Percentiles rank a stretch among this genome's conserved stretches.
Conservation (phyloP, 2,329 filamentous ascomycete genomes). For the Aspergillus cejpii region DNA sequence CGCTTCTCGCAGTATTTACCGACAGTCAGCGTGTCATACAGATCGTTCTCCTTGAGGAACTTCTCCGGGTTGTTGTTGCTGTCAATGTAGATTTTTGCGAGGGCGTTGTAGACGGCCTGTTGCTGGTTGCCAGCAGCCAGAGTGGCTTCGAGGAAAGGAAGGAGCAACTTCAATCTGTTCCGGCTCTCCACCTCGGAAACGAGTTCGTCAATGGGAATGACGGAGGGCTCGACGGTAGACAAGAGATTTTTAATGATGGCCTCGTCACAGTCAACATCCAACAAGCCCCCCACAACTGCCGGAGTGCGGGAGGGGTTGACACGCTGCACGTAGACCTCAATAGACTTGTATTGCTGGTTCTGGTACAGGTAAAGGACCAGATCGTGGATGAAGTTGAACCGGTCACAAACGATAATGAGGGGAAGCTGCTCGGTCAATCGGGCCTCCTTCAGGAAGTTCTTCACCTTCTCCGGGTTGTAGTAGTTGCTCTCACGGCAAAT, state of each 20-base stretch:
- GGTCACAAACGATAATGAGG: conserved; percentile 95
- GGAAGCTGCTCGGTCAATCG: conserved; percentile 86
- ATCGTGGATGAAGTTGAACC: conserved; percentile 98
- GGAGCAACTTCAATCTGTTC: conserved; percentile 87
- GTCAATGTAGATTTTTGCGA: conserved; percentile 99
- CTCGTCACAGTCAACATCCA: conserved; percentile 97
- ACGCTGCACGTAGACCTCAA: conserved; percentile 94
- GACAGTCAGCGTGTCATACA: conserved; percentile 85
- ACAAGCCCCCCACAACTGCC: conserved; percentile 81
- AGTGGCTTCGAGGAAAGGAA: conserved; percentile 93
- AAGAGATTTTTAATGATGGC: conserved; percentile 89
- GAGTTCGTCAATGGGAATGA: conserved; percentile 89
- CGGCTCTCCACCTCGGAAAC: conserved; percentile 91
- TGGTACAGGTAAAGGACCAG: conserved; percentile 95
- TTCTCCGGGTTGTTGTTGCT: conserved; percentile 97
- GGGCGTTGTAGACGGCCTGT: conserved; percentile 91
- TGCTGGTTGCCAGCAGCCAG: conserved; percentile 87
- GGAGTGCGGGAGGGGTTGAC: conserved; percentile 90
- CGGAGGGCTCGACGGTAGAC: conserved; percentile 71
- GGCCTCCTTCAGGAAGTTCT: conserved; percentile 98
- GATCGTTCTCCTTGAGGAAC: conserved; percentile 94
- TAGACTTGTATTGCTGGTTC: conserved; percentile 98
- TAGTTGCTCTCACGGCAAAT: conserved; percentile 90
- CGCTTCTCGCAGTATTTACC: conserved; percentile 99
- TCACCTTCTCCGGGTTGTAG: conserved; percentile 91